phyloP scores from a whole-genome alignment of 2,329 filamentous ascomycete species.

The Didymella arachidicola region DNA sequence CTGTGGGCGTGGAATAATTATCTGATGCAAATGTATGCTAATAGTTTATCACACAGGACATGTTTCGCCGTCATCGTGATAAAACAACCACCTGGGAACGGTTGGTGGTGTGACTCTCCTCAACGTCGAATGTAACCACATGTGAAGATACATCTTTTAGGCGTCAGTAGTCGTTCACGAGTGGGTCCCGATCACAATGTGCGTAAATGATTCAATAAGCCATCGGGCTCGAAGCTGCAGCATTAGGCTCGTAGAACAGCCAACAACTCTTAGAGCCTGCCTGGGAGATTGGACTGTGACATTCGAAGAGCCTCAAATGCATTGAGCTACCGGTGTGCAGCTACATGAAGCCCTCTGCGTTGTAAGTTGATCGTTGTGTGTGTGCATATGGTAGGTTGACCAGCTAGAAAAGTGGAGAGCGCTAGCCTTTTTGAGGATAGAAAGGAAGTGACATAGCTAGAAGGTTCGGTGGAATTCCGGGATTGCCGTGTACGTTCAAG shows the following conservation, averaged over 20 bases:
- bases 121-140: neutral
- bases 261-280: neutral
- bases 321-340: neutral
- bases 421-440: constrained; percentile 7
- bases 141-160: neutral
- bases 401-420: neutral
- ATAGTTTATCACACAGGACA: neutral
- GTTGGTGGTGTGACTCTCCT: constrained; percentile 1
- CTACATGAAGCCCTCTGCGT: neutral
- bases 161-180: constrained; percentile 2
- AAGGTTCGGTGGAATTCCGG: constrained; percentile 36
- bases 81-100: neutral
- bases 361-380: neutral
- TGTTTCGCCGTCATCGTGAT: neutral
- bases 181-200: constrained; percentile 5
- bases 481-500: constrained; percentile 28
- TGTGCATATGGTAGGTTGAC: neutral
- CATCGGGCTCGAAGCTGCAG: neutral
- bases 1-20: neutral
- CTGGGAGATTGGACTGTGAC: neutral
- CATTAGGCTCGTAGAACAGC: neutral
- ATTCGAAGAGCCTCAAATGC: neutral
- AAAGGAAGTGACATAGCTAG: constrained; percentile 26
- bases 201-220: constrained; percentile 4
- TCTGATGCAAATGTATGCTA: neutral